A percentile compares a stretch with the other conserved stretches of the same genome.
Evolutionary conservation across 2,329 filamentous ascomycete species (phyloP).

Genomic region (Pseudocercospora musae): DNA sequence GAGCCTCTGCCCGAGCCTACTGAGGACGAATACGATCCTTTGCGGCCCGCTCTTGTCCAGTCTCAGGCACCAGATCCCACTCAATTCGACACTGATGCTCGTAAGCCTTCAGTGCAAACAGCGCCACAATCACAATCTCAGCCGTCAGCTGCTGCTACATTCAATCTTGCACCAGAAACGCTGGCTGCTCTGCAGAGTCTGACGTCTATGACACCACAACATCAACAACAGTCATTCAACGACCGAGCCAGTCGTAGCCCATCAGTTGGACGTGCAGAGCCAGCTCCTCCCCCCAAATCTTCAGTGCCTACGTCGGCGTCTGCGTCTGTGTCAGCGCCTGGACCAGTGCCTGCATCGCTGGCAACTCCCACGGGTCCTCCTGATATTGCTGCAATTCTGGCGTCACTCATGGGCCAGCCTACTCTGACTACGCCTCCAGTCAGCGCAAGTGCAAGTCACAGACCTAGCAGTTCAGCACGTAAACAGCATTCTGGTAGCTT

Average conservation of each 20-base stretch:
- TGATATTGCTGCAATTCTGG: constrained; percentile 33
- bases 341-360: background rate
- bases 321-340: background rate
- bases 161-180: constrained; percentile 24
- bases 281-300: background rate
- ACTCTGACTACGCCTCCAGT: constrained; percentile 17
- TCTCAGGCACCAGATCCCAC: constrained; percentile 25
- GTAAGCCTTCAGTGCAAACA: constrained; percentile 14
- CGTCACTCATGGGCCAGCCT: constrained; percentile 23
- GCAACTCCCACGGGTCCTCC: constrained; percentile 15
- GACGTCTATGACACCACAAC: background rate
- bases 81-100: constrained; percentile 32
- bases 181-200: constrained; percentile 26
- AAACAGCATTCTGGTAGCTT: constrained; percentile 9
- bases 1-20: constrained; percentile 37
- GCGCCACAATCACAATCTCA: background rate
- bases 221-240: background rate
- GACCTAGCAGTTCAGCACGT: constrained; percentile 15
- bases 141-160: background rate
- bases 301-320: background rate
- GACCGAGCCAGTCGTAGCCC: constrained; percentile 19
- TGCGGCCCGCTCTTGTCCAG: constrained; percentile 35
- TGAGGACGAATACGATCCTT: constrained; percentile 51
- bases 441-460: constrained; percentile 8
- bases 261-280: constrained; percentile 21